Base-by-base conservation (phyloP, 176 grass and related monocot species). In the Oryza longistaminata region DNA sequence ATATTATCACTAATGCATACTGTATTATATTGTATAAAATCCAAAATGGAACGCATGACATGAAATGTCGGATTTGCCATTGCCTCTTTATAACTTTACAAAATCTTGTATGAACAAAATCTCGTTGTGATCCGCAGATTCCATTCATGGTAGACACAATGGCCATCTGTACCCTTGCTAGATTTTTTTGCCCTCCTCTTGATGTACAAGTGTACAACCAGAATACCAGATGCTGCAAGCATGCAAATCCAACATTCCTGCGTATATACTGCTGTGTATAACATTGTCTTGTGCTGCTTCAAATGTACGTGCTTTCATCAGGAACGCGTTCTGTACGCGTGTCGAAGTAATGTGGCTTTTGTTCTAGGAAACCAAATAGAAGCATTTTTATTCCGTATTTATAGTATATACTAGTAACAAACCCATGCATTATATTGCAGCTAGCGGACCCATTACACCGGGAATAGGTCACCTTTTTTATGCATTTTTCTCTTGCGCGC, bases 51-150 rank as follows among this genome's bases (percentile, higher is more conserved):
- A 19, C 15, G 11, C 5, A 61, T 80, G 21, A 73, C 37, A 17
- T 43, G 24, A 73, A 82, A 33, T 73, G 37, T 58, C 21, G 42
- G 16, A 43, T 83, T 34, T 73, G 16, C 52, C 55, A 73, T 83
- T 83, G 53, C 70, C 53, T 64, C 37, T 73, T 33, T 62, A 61
- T 82, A 39, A 29, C 29, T 31, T 31, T 31, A 31, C 29, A 31
- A 31, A 31, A 31, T 29, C 29, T 29, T 2, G 29, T 29, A 29
- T 29, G 29, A 29, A 29, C 29, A 29, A 29, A 58, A 19, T 42
- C 2, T 16, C 13, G 27, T 27, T 83, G 45, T 50, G 40, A 45
- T 46, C 42, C 42, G 42, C 25, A 62, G 58, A 22, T 62, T 62
- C 14, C 58, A 62, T 62, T 19, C 21, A 19, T 25, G 43, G 5